phyloP scores from a whole-genome alignment of 331 rosid species.

The Erythrophleum ivorense region DNA sequence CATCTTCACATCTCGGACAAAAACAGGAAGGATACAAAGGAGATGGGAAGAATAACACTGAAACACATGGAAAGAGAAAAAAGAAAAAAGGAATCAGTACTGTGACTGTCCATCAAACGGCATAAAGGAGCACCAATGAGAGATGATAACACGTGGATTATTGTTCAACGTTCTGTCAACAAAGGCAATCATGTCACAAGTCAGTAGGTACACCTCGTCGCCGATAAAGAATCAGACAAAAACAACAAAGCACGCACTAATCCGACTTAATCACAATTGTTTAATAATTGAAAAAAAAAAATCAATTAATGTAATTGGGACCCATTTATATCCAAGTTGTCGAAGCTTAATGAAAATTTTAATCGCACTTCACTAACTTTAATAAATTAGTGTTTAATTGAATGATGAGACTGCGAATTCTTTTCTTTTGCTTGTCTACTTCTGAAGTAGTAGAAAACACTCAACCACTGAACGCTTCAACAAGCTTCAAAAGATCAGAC shows the following conservation, averaged over 20 bases:
- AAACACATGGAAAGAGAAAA: not conserved
- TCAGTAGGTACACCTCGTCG: not conserved
- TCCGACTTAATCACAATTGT: slow-evolving; percentile 9
- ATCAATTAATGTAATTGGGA: not conserved
- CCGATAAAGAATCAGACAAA: not conserved
- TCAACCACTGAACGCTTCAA: not conserved
- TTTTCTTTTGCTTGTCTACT: not conserved
- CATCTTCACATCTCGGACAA: not conserved
- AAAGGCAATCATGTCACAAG: not conserved
- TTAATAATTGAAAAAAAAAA: not conserved
- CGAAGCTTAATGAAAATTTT: not conserved
- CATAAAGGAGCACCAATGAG: slow-evolving; percentile 1
- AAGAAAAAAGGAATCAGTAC: not conserved
- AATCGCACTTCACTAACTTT: not conserved
- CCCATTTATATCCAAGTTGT: not conserved
- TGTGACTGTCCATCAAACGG: slow-evolving; percentile 1
- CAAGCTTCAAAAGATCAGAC: not conserved
- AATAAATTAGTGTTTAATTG: not conserved
- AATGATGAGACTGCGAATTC: not conserved
- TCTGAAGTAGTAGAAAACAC: not conserved
- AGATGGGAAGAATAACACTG: not conserved
- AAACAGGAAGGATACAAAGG: not conserved
- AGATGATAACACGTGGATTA: not conserved
- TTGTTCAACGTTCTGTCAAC: slow-evolving; percentile 38
- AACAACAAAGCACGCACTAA: not conserved